These are phyloP conservation scores for Medicago truncatula DNA, from an alignment of 306 rosid species.

Conservation along the genomic window DNA sequence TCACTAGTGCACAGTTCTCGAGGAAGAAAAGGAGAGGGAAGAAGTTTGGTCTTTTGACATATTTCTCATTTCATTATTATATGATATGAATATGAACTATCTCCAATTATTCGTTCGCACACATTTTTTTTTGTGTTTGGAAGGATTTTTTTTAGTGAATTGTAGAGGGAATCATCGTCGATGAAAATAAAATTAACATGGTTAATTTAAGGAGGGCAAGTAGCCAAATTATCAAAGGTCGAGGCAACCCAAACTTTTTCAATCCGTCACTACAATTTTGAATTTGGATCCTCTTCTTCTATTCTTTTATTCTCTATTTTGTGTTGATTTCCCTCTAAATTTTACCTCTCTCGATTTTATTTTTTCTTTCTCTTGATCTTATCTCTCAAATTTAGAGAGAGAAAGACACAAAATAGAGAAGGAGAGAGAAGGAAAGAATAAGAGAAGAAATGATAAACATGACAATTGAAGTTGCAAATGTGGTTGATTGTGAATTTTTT, in stretches of 20 bases:
- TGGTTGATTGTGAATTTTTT: too few relatives aligned
- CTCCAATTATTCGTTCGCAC: background rate
- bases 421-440: too few relatives aligned
- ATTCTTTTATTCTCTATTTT: too few relatives aligned
- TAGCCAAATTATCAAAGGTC: background rate
- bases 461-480: too few relatives aligned
- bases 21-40: conserved; percentile 19
- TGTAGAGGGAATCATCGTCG: background rate
- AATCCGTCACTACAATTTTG: too few relatives aligned
- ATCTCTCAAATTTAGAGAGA: too few relatives aligned
- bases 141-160: background rate
- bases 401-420: too few relatives aligned
- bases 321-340: too few relatives aligned
- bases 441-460: too few relatives aligned
- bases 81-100: background rate
- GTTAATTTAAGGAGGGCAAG: background rate
- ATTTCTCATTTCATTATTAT: conserved; percentile 6
- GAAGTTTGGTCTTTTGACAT: background rate
- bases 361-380: too few relatives aligned
- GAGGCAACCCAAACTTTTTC: background rate
- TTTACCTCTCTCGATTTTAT: too few relatives aligned
- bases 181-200: background rate
- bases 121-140: background rate
- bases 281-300: too few relatives aligned
- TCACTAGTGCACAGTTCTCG: background rate